These are phyloP conservation scores for Lactifluus piperatus DNA, from an alignment of 768 basidiomycete genomes.

Conservation along the genomic window DNA sequence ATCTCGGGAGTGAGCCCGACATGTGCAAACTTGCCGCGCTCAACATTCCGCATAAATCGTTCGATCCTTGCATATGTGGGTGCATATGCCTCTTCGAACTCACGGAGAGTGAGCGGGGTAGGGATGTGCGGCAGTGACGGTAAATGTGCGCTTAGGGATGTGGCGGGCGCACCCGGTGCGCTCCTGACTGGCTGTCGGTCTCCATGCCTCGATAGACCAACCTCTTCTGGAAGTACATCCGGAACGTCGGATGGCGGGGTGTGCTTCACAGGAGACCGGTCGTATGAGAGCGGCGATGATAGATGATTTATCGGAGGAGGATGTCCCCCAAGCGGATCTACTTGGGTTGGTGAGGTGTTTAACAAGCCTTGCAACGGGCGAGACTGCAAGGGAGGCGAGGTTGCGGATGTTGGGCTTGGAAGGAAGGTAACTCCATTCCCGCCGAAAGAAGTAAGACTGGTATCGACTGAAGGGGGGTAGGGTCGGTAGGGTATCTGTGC, in stretches of 20 bases:
- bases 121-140: not conserved
- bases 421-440: not conserved
- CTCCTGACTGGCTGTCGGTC: not conserved
- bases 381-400: not conserved
- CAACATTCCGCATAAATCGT: not conserved
- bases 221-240: not conserved
- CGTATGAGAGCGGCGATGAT: not conserved
- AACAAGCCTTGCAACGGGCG: not conserved
- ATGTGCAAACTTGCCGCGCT: not conserved
- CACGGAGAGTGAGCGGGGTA: not conserved
- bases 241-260: not conserved
- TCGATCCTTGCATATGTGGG: slow-evolving; percentile 1
- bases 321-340: not conserved
- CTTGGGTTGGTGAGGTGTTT: not conserved
- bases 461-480: not conserved
- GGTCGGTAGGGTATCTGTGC: not conserved
- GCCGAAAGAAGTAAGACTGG: not conserved
- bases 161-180: not conserved
- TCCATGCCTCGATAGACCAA: not conserved
- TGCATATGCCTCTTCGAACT: slow-evolving; percentile 9
- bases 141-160: not conserved
- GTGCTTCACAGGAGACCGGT: not conserved
- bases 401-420: not conserved
- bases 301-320: not conserved
- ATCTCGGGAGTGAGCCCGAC: slow-evolving; percentile 8